These are phyloP conservation scores for Kodamaea restingae DNA, from an alignment of 805 yeast species.

Conservation along the genomic window DNA sequence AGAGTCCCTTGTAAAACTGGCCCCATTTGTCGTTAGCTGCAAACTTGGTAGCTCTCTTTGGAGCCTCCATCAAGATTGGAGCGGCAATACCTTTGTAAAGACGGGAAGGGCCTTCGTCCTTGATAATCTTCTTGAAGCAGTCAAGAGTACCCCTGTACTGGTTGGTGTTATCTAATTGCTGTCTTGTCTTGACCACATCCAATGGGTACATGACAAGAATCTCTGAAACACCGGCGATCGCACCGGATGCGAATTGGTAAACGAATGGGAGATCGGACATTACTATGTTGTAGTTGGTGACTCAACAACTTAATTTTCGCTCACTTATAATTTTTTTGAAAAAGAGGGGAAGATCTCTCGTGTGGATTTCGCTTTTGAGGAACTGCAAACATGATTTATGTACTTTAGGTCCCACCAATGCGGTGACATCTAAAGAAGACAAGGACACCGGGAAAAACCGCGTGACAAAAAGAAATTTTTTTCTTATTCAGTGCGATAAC, in stretches of 20 bases:
- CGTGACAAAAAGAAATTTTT: not conserved
- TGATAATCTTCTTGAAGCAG: constrained; percentile 77
- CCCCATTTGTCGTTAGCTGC: constrained; percentile 99
- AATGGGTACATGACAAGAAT: constrained; percentile 93
- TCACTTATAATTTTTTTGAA: not conserved
- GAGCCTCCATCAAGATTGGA: constrained; percentile 98
- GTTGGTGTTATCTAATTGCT: constrained; percentile 64
- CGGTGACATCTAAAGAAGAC: no score
- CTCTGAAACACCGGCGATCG: constrained; percentile 96
- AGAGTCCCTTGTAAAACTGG: constrained; percentile 65
- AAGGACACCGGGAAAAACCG: not conserved
- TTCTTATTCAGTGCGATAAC: constrained; percentile 1
- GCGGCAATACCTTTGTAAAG: constrained; percentile 93
- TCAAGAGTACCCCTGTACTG: constrained; percentile 82
- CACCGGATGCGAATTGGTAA: constrained; percentile 90
- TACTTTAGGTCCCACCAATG: no score
- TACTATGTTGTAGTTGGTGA: not conserved
- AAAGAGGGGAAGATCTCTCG: constrained; percentile 1
- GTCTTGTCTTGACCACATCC: constrained; percentile 95
- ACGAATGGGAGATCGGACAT: constrained; percentile 60
- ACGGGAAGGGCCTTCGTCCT: constrained; percentile 77
- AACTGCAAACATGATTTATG: not conserved
- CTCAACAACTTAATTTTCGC: not conserved
- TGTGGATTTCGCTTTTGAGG: no score
- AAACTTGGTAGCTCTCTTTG: constrained; percentile 97